A percentile compares a stretch with the other conserved stretches of the same genome.
These are phyloP conservation scores for Fraxinus sp. DNA, from an alignment of 305 asterid genomes.

Conservation along the genomic window DNA sequence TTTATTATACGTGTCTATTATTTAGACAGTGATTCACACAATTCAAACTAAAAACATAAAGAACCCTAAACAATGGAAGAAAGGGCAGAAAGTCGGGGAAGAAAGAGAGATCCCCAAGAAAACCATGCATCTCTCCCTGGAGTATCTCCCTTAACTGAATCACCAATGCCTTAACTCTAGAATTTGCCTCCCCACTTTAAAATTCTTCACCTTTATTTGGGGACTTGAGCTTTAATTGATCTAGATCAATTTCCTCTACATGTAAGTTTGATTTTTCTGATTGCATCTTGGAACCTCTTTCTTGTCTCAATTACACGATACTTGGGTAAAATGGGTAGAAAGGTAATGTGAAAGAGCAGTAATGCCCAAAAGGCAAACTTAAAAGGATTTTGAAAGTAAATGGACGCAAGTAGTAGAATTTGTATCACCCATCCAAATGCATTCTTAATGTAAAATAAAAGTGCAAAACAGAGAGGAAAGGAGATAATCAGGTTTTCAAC, in stretches of 20 bases:
- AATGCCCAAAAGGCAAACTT: not conserved
- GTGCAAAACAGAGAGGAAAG: not conserved
- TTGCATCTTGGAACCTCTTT: not conserved
- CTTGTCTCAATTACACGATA: not conserved
- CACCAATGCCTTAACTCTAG: not conserved
- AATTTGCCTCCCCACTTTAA: not conserved
- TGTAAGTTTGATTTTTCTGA: not conserved
- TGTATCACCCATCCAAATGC: not conserved
- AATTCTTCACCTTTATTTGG: not conserved
- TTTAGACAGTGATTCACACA: not conserved
- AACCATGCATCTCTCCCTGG: not conserved
- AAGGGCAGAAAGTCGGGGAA: not conserved
- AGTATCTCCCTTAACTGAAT: not conserved
- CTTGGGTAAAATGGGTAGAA: not conserved
- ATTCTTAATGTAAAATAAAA: not conserved
- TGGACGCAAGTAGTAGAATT: not conserved
- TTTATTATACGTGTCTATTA: not conserved
- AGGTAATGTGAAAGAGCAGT: not conserved
- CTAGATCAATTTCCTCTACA: not conserved
- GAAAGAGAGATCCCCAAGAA: not conserved
- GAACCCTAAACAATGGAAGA: not conserved
- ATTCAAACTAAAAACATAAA: not conserved
- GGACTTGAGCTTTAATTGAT: not conserved
- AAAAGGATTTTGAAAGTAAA: not conserved
- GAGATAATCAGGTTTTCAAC: not conserved